These are phyloP conservation scores for Phytophthora boehmeriae DNA, from an alignment of 352 stramenopile species.

Conservation along the genomic window DNA sequence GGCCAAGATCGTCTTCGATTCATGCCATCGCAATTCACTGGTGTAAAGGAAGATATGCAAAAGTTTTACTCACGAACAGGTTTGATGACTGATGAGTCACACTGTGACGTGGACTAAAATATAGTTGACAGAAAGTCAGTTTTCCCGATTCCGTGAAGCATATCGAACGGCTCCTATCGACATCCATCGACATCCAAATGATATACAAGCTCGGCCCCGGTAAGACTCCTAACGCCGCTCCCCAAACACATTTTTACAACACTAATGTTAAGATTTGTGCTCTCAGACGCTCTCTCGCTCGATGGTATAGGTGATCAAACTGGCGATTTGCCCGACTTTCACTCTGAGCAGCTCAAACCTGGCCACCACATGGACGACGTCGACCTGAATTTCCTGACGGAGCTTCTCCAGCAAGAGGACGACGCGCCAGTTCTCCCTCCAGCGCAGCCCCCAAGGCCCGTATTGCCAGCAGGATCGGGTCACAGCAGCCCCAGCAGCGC, in stretches of 20 bases:
- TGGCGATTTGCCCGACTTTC: not conserved
- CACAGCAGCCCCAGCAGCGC: not conserved
- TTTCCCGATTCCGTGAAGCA: not conserved
- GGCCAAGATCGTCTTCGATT: not conserved
- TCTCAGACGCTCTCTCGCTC: not conserved
- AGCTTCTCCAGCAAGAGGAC: conserved; percentile 52
- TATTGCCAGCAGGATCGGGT: not conserved
- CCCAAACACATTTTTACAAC: too few species aligned
- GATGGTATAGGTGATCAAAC: not conserved
- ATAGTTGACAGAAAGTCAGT: too few species aligned
- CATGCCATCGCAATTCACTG: not conserved
- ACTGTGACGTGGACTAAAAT: too few species aligned
- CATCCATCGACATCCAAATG: not conserved
- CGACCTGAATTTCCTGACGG: conserved; percentile 49
- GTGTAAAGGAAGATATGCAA: too few species aligned
- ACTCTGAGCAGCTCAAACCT: not conserved
- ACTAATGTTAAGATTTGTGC: too few species aligned
- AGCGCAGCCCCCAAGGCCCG: not conserved
- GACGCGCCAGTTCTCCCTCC: not conserved
- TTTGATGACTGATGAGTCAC: too few species aligned
- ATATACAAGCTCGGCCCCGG: conserved; percentile 2
- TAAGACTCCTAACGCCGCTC: not conserved
- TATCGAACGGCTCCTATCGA: not conserved
- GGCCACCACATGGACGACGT: conserved; percentile 18
- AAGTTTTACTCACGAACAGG: too few species aligned